Percentiles rank a stretch among this genome's conserved stretches.
phyloP scores from a whole-genome alignment of 805 yeast genomes.

The Lachancea lanzarotensis region DNA sequence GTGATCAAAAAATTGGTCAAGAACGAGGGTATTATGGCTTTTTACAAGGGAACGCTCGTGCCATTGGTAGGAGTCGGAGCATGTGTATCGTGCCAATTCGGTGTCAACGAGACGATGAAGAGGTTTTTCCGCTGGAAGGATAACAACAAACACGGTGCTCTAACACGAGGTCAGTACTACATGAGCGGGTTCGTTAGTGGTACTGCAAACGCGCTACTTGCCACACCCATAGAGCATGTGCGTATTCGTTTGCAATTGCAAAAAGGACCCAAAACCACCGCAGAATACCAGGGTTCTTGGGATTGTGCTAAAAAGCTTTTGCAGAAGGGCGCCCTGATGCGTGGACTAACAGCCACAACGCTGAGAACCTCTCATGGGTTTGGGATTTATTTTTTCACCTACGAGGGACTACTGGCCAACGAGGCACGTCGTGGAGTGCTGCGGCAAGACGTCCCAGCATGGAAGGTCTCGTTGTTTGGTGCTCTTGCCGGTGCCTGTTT shows the following conservation, averaged over 20 bases:
- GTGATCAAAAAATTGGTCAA: no score
- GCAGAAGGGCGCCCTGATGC: constrained; percentile 54
- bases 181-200: constrained; percentile 92
- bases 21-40: no score
- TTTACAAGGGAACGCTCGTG: no score
- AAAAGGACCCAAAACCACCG: constrained; percentile 37
- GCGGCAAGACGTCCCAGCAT: constrained; percentile 74
- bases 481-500: constrained; percentile 84
- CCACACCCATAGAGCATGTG: constrained; percentile 91
- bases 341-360: constrained; percentile 78
- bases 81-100: no score
- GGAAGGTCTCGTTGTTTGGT: constrained; percentile 81
- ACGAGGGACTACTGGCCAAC: constrained; percentile 74
- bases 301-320: constrained; percentile 44
- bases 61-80: no score
- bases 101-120: no score
- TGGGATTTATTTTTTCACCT: constrained; percentile 83
- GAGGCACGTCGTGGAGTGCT: constrained; percentile 34
- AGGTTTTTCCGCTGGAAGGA: constrained; percentile 20
- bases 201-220: constrained; percentile 78
- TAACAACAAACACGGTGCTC: not conserved
- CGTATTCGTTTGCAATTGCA: constrained; percentile 84
- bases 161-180: constrained; percentile 59
- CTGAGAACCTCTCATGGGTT: constrained; percentile 81
- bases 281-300: constrained; percentile 47